These are phyloP conservation scores for Myxozyma geophila DNA, from an alignment of 805 yeast genomes.

Conservation along the genomic window DNA sequence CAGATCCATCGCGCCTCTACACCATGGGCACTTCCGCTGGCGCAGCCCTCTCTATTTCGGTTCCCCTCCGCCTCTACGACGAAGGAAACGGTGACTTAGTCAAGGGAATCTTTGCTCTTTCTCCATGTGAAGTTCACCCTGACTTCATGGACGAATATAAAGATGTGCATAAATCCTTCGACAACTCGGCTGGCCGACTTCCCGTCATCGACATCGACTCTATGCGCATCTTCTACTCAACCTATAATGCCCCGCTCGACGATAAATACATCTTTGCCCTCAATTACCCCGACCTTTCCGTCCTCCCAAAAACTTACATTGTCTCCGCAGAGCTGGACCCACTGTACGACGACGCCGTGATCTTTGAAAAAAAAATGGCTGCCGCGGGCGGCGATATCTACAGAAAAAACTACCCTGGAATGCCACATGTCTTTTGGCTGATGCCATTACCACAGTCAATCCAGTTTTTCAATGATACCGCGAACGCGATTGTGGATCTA, in stretches of 20 bases:
- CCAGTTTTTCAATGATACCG: constrained; percentile 18
- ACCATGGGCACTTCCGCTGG: constrained; percentile 20
- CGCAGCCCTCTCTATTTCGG: constrained; percentile 16
- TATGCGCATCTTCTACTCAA: constrained; percentile 13
- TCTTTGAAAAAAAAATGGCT: constrained; percentile 4
- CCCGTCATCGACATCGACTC: constrained; percentile 18
- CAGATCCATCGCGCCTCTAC: constrained; percentile 6
- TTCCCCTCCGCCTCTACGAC: constrained; percentile 12
- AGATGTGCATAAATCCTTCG: constrained; percentile 11
- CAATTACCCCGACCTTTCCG: constrained; percentile 11
- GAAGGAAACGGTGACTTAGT: constrained; percentile 13
- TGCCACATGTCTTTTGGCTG: constrained; percentile 25
- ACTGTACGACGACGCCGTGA: constrained; percentile 8
- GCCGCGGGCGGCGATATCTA: background rate
- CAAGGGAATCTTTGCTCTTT: constrained; percentile 7
- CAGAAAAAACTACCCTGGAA: constrained; percentile 1
- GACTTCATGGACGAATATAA: constrained; percentile 7
- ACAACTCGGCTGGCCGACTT: constrained; percentile 8
- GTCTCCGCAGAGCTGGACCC: constrained; percentile 23
- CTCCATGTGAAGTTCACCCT: constrained; percentile 16
- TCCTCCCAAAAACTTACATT: constrained; percentile 7
- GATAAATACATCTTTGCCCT: constrained; percentile 14
- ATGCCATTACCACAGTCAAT: constrained; percentile 14
- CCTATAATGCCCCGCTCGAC: constrained; percentile 18
- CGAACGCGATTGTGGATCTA: background rate